Conservation (phyloP, 2,329 filamentous ascomycete genomes). For the Apiospora saccharicola region DNA sequence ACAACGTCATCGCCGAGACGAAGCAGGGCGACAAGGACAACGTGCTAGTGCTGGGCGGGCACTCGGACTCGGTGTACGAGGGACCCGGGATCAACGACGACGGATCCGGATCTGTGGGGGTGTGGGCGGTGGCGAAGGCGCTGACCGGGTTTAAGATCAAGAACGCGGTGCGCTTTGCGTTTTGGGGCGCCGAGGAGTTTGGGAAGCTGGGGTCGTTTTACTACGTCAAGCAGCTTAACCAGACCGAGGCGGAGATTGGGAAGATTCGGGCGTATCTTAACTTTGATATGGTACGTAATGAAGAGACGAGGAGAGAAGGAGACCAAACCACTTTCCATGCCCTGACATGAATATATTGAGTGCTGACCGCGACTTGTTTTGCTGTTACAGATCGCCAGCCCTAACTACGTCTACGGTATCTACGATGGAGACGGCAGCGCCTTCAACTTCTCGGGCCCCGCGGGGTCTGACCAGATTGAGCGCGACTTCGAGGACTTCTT, state of each 20-base stretch:
- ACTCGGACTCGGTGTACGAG: constrained; percentile 56
- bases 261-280: constrained; percentile 64
- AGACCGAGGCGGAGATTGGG: constrained; percentile 53
- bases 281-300: constrained; percentile 58
- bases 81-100: constrained; percentile 70
- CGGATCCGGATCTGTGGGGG: constrained; percentile 60
- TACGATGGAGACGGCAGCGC: constrained; percentile 68
- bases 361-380: too few species aligned
- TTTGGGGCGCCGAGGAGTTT: constrained; percentile 61
- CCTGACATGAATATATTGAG: too few species aligned
- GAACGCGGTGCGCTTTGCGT: constrained; percentile 58
- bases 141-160: constrained; percentile 53
- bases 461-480: constrained; percentile 67
- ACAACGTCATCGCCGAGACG: constrained; percentile 61
- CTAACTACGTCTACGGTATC: constrained; percentile 60
- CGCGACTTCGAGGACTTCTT: constrained; percentile 66
- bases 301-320: too few species aligned
- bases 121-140: constrained; percentile 54
- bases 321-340: too few species aligned
- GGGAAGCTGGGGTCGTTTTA: constrained; percentile 57
- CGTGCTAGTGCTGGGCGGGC: constrained; percentile 55
- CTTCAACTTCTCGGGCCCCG: constrained; percentile 61
- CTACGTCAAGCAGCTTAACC: constrained; percentile 54
- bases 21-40: constrained; percentile 56
- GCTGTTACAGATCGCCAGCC: constrained; percentile 55